Conservation (phyloP, 345 rosid genomes). For the Melaleuca quinquenervia region DNA sequence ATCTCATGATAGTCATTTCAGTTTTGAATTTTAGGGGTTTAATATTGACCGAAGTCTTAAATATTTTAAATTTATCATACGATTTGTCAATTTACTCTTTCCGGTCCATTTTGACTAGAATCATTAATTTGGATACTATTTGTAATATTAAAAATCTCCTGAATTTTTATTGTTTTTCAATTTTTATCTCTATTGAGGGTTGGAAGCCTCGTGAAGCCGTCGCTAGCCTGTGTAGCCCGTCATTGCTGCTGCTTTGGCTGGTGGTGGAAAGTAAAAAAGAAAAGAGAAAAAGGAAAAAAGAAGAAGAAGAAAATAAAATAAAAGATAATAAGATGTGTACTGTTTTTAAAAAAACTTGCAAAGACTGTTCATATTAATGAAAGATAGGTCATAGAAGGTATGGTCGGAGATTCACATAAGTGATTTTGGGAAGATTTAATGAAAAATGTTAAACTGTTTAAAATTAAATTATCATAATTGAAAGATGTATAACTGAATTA, state of each 20-base stretch:
- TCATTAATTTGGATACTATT: not conserved
- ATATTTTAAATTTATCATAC: not conserved
- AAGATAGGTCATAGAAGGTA: no score
- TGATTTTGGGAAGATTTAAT: no score
- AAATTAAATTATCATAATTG: no score
- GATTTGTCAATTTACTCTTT: not conserved
- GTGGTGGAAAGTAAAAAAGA: not conserved
- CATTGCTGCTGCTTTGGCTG: not conserved
- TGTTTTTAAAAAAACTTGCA: not conserved
- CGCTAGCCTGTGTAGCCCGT: not conserved
- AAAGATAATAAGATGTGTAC: rapidly evolving
- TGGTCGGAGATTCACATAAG: no score
- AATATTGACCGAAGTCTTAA: not conserved
- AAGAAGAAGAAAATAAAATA: no score
- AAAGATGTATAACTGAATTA: no score
- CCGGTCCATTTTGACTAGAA: rapidly evolving
- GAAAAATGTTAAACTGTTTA: no score
- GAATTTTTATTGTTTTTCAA: not conserved
- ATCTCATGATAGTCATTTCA: not conserved
- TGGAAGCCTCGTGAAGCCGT: not conserved
- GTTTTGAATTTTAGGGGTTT: not conserved
- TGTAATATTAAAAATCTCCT: not conserved
- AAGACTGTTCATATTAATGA: rapidly evolving
- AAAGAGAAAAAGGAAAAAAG: not conserved
- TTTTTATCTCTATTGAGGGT: not conserved